Conservation (phyloP, 1,139 yeast species). For the Trichomonascaceae sp. region DNA sequence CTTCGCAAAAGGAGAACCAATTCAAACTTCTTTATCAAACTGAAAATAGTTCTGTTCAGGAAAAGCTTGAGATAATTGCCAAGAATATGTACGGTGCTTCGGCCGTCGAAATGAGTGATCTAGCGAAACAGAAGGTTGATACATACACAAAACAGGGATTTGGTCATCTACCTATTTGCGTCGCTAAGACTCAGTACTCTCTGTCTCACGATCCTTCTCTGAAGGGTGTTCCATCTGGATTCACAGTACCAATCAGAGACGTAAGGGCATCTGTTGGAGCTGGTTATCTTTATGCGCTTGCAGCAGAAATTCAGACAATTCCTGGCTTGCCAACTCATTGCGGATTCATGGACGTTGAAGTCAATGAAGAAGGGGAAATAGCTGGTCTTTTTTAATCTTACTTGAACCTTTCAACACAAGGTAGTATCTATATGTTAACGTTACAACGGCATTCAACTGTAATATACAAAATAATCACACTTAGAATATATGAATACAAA, state of each 20-base stretch:
- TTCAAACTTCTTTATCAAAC: constrained; percentile 72
- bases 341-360: constrained; percentile 96
- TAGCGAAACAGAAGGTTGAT: constrained; percentile 79
- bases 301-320: constrained; percentile 95
- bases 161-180: constrained; percentile 87
- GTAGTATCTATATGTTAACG: not conserved
- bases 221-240: constrained; percentile 94
- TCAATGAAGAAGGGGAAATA: constrained; percentile 86
- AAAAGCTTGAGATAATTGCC: constrained; percentile 78
- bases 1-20: constrained; percentile 50
- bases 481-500: not conserved
- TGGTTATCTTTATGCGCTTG: constrained; percentile 91
- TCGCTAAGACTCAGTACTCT: constrained; percentile 97
- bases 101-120: constrained; percentile 77
- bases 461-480: not conserved
- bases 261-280: constrained; percentile 95
- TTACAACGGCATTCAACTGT: constrained; percentile 9
- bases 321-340: constrained; percentile 97
- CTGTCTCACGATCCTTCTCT: constrained; percentile 88
- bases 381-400: constrained; percentile 73
- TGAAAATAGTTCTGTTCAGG: constrained; percentile 64
- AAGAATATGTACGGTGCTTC: constrained; percentile 92
- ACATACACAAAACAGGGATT: constrained; percentile 86
- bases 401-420: constrained; percentile 2
- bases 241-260: constrained; percentile 90